Evolutionary conservation across 139 green algal species (phyloP), one percentile per base, ranked within the genome.

Genomic region (Mychonastes homosphaera): DNA sequence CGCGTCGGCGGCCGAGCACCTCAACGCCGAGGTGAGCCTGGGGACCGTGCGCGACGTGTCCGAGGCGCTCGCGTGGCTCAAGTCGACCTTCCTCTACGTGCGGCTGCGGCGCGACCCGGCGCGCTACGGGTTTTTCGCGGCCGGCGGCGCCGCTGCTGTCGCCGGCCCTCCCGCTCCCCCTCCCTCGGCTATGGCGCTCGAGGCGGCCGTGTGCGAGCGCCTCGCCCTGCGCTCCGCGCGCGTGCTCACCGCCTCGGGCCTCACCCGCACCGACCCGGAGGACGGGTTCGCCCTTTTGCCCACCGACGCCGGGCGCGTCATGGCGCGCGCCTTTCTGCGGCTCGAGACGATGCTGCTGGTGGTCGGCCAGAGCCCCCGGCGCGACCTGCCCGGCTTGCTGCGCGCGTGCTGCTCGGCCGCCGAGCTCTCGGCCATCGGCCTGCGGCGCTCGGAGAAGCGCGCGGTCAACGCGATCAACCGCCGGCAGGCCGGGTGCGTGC

Each of bases 31-130:
- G 63, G 72, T 91, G 28, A 65, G 63, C 27, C 65, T 88, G 53
- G 46, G 65, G 19, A 92, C 83, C 2, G 68, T 95, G 13, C 55
- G 34, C 6, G 79, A 92, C 56, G 52, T 91, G 3, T 47, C 58
- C 3, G 32, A 58, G 3, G 83, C 81, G 10, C 71, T 87, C 18
- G 49, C 59, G 4, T 95, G 87, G 87, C 72, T 95, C 2, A 74
- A 79, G 40, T 82, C 64, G 35, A 95, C 80, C 38, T 95, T 88
- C 67, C 53, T 95, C 16, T 92, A 84, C 62, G 58, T 90, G 19
- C 62, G 84, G 24, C 74, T 87, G 16, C 36, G 63, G 21, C 47
- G 24, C 21, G 64, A 73, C 43, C 66, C 66, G 6, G 29, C 48
- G 38, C 53, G 61, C 58, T 73, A 73, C 35, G 50, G 50, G 61